Conservation (phyloP, 2,329 filamentous ascomycete genomes). For the Fonsecaea multimorphosa region DNA sequence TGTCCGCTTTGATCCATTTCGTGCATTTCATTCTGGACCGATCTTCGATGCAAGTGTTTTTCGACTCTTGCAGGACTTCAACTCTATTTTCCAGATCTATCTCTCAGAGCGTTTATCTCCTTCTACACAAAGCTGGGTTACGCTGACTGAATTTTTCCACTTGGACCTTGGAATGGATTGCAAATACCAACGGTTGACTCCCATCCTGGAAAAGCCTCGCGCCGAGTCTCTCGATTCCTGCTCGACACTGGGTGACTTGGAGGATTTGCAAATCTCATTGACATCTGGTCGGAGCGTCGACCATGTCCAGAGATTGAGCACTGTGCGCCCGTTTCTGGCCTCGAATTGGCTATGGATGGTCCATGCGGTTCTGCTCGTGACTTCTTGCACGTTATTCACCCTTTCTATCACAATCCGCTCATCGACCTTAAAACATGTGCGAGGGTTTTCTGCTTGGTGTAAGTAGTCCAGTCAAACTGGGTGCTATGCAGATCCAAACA, state of each 20-base stretch:
- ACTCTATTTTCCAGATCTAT: not conserved
- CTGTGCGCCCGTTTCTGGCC: not conserved
- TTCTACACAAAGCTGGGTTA: not conserved
- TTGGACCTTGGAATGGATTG: conserved; percentile 8
- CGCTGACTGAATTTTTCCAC: not conserved
- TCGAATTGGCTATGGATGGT: conserved; percentile 32
- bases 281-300: not conserved
- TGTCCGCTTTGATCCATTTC: not conserved
- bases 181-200: conserved; percentile 16
- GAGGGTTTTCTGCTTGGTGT: conserved; percentile 57
- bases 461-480: conserved; percentile 37
- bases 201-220: not conserved
- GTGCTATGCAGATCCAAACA: not conserved
- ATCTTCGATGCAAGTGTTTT: not conserved
- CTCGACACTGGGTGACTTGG: conserved; percentile 14
- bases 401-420: conserved; percentile 21
- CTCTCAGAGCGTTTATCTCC: not conserved
- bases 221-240: conserved; percentile 12
- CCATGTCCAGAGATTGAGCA: not conserved
- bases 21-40: not conserved
- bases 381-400: conserved; percentile 24
- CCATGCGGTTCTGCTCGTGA: conserved; percentile 20
- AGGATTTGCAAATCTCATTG: conserved; percentile 8
- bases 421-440: conserved; percentile 42
- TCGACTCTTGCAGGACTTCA: not conserved